A percentile compares a stretch with the other conserved stretches of the same genome.
Conservation (phyloP, 129 eudicot species). For the Saposhnikovia divaricata region DNA sequence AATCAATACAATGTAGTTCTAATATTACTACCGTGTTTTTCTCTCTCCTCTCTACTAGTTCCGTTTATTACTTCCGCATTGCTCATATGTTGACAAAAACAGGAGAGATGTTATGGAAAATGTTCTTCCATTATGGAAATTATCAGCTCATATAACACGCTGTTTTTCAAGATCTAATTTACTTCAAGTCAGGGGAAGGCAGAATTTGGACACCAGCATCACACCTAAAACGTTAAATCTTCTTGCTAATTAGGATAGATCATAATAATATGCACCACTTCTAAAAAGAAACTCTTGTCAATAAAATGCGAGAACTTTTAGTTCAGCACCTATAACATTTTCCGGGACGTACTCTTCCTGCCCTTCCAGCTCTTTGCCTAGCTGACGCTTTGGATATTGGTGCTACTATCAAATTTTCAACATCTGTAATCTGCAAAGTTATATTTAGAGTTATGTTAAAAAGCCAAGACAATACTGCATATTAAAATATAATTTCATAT, state of each 20-base stretch:
- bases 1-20: no score
- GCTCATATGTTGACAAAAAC: no score
- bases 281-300: neutral
- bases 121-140: neutral
- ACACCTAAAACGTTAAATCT: neutral
- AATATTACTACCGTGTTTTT: no score
- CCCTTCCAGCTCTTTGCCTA: constrained; percentile 93
- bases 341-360: constrained; percentile 93
- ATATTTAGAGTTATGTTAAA: neutral
- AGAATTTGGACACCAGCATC: neutral
- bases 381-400: constrained; percentile 99
- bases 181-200: neutral
- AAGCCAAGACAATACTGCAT: neutral
- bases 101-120: neutral
- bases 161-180: neutral
- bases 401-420: constrained; percentile 88
- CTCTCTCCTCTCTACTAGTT: no score
- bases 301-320: neutral
- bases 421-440: constrained; percentile 62
- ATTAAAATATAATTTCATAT: neutral
- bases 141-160: neutral
- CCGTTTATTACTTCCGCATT: no score
- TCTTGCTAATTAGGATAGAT: neutral
- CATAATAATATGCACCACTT: neutral
- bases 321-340: constrained; percentile 80